These are phyloP conservation scores for Eucalyptus pauciflora DNA, from an alignment of 345 rosid species.

Conservation along the genomic window DNA sequence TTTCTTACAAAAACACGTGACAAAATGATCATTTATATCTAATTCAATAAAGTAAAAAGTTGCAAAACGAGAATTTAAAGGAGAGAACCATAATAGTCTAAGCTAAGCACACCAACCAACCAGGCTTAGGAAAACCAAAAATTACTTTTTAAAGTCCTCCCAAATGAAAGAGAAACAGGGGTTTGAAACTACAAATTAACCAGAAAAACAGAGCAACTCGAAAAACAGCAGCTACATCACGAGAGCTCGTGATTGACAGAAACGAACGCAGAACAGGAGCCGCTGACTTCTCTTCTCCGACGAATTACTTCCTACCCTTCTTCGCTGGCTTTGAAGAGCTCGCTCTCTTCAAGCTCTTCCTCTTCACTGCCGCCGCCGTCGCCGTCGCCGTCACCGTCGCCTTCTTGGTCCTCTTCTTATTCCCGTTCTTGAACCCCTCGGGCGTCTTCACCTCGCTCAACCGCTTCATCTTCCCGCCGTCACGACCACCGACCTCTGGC, in stretches of 20 bases:
- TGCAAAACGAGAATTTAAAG: neutral
- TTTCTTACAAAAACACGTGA: neutral
- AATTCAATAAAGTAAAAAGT: neutral
- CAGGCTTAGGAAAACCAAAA: neutral
- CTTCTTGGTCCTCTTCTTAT: neutral
- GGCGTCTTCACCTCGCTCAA: conserved; percentile 21
- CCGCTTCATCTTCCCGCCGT: neutral
- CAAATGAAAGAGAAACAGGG: neutral
- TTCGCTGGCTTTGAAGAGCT: neutral
- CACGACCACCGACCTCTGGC: neutral
- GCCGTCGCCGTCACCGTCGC: neutral
- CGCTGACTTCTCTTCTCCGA: neutral
- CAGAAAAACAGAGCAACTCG: neutral
- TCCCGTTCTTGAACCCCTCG: neutral
- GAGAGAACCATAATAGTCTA: neutral
- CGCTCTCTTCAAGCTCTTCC: neutral
- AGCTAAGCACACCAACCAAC: neutral
- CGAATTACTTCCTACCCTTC: neutral
- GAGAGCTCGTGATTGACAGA: neutral
- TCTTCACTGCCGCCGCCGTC: neutral
- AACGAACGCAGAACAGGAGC: neutral
- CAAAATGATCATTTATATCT: neutral
- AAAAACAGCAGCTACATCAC: neutral
- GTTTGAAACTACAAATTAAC: neutral
- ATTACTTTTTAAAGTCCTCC: neutral